Evolutionary conservation across 192 early-diverging fungal genomes (phyloP), one percentile per base, ranked within the genome.

Genomic region (Coemansia sp.): DNA sequence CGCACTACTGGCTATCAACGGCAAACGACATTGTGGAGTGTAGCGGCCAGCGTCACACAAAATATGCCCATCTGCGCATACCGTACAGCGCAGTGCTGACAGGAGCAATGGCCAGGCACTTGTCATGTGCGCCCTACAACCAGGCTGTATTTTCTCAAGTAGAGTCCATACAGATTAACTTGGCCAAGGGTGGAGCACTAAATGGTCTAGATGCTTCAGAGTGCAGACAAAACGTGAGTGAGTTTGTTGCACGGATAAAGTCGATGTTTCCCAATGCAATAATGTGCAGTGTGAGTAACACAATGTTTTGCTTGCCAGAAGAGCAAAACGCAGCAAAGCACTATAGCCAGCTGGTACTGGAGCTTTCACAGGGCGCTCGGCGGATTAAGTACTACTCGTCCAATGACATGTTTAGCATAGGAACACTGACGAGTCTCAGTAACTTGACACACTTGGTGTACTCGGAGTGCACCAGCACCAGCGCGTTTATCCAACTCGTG

Each of bases 211-310:
- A 53, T 9, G 52, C 33, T 11, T 6, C 17, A 11, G 33, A 53
- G 18, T 35, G 52, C 8, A 53, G 1, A 8, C 17, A 53, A 4
- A 53, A n/a, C 35, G 59, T 67, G n/a, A 32, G 26, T 21, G n/a
- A 8, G 58, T 58, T 67, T 38, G 50, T 43, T 0, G 3, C 5
- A 10, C 17, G 39, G 34, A 35, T 60, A 15, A 42, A 24, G 34
- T 24, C 24, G 8, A 60, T 67, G 58, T 67, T 67, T 22, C 65
- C 65, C n/a, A 60, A 56, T 18, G 65, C 58, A 7, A 15, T 3
- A 0, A 42, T 37, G 11, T 54, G 19, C 18, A 53, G 58, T 11
- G 40, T 67, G 9, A 56, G 46, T 17, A 67, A 58, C 35, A 38
- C 42, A 2, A 42, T 60, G 35, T n/a, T 50, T 19, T 43, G 48